Conservation (phyloP, 805 yeast species). For the Barnettozyma populi region DNA sequence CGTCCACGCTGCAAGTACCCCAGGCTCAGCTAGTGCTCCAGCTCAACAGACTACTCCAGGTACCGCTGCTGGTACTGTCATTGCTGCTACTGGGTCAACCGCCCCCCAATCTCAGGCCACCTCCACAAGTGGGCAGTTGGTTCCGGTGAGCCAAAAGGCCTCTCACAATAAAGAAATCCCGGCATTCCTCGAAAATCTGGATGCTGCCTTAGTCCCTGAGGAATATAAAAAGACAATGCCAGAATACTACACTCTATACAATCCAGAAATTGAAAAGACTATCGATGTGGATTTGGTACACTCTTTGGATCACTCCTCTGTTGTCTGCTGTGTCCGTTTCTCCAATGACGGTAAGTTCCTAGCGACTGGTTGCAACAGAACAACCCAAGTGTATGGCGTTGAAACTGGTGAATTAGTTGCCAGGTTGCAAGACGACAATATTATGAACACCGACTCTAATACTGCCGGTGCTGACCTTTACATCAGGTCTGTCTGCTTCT, state of each 20-base stretch:
- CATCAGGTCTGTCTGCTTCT: conserved; percentile 92
- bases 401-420: conserved; percentile 88
- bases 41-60: conserved; percentile 9
- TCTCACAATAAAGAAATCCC: conserved; percentile 70
- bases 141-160: conserved; percentile 35
- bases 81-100: conserved; percentile 12
- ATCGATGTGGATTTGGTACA: conserved; percentile 86
- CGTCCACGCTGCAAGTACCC: conserved; percentile 14
- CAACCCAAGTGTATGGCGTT: conserved; percentile 91
- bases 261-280: conserved; percentile 72
- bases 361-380: conserved; percentile 95
- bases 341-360: conserved; percentile 84
- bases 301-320: conserved; percentile 87
- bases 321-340: conserved; percentile 94
- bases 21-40: conserved; percentile 19
- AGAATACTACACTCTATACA: conserved; percentile 85
- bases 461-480: conserved; percentile 69
- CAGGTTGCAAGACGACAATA: conserved; percentile 74
- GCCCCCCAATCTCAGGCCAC: conserved; percentile 19
- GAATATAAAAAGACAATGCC: conserved; percentile 75
- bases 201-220: conserved; percentile 68
- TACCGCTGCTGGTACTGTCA: conserved; percentile 12
- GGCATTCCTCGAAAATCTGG: conserved; percentile 75
- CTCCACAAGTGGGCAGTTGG: conserved; percentile 29
- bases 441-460: conserved; percentile 35